These are phyloP conservation scores for Cynanchum wilfordii DNA, from an alignment of 257 asterid genomes.

Conservation along the genomic window DNA sequence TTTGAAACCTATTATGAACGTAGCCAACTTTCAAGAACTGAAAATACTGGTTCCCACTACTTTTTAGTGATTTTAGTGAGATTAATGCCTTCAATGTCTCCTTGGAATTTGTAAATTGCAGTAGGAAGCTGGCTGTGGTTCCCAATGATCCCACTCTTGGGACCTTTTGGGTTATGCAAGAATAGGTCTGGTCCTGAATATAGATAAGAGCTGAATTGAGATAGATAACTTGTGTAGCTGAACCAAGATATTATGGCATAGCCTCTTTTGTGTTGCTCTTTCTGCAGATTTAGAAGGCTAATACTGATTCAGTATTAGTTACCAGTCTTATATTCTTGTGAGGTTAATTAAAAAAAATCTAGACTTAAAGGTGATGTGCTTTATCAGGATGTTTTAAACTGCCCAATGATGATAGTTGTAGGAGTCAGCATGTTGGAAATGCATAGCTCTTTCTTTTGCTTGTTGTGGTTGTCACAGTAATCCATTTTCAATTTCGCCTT, in stretches of 20 bases:
- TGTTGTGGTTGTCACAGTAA: slow-evolving; percentile 2
- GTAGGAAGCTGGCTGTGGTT: not conserved
- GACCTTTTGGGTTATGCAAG: not conserved
- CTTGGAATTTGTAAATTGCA: not conserved
- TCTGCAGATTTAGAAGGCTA: not conserved
- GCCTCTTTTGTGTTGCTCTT: not conserved
- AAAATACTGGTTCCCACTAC: not conserved
- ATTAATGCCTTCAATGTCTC: not conserved
- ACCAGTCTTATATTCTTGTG: not conserved
- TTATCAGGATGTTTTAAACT: not conserved
- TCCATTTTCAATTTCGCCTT: slow-evolving; percentile 40
- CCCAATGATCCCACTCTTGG: not conserved
- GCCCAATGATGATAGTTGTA: not conserved
- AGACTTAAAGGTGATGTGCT: not conserved
- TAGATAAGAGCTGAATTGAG: not conserved
- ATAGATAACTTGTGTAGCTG: not conserved
- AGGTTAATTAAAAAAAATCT: not conserved
- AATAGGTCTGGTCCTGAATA: not conserved
- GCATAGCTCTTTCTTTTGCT: not conserved
- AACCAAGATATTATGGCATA: not conserved
- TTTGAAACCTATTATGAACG: not conserved
- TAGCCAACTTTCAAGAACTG: not conserved
- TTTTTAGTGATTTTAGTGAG: not conserved
- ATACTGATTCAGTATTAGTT: not conserved
- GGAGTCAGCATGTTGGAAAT: not conserved